A percentile compares a stretch with the other conserved stretches of the same genome.
Conservation (phyloP, 345 rosid genomes). For the Bruguiera gymnorhiza region DNA sequence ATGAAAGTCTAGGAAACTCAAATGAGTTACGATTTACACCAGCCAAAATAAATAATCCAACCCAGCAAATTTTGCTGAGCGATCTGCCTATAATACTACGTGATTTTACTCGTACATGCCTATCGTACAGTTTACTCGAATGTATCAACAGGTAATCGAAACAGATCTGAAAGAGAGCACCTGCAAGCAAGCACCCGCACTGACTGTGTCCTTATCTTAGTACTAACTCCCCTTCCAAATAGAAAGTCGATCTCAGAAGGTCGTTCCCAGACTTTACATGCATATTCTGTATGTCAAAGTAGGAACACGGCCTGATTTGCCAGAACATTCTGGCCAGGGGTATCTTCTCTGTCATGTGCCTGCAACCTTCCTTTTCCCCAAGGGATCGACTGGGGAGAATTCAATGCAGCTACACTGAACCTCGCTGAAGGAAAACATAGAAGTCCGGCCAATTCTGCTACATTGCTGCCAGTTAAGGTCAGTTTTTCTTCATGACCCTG, state of each 20-base stretch:
- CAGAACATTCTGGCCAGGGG: not conserved
- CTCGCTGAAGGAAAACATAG: not conserved
- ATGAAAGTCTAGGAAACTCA: not conserved
- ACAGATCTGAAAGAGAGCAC: not conserved
- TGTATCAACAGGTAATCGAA: not conserved
- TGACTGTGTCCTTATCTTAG: not conserved
- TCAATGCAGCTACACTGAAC: not conserved
- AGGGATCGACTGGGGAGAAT: not conserved
- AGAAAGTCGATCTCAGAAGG: not conserved
- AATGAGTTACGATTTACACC: not conserved
- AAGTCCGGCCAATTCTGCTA: not conserved
- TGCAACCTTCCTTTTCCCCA: not conserved
- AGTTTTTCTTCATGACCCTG: not conserved
- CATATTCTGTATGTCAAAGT: not conserved
- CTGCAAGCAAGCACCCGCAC: not conserved
- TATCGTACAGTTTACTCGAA: constrained; percentile 1
- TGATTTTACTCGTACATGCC: not conserved
- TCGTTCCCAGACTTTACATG: not conserved
- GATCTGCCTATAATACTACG: not conserved
- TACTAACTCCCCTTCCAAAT: constrained; percentile 1
- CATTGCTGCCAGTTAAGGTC: constrained; percentile 18
- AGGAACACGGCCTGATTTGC: not conserved
- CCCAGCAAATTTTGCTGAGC: not conserved
- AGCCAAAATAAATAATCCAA: not conserved
- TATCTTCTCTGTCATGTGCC: not conserved